Base-by-base conservation (phyloP, 2,329 filamentous ascomycete species). In the Fusarium albidum region DNA sequence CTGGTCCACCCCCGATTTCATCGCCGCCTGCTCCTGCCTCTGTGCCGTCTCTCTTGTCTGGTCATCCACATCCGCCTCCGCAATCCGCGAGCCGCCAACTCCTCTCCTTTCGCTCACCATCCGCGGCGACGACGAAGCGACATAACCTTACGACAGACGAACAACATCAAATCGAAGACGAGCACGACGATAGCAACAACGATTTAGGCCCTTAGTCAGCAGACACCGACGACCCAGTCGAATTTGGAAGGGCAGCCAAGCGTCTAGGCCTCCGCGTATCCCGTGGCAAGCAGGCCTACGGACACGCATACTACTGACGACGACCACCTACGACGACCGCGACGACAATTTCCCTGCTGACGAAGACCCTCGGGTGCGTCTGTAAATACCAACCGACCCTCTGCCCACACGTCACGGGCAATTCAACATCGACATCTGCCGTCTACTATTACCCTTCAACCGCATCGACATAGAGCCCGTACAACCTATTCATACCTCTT, bases 1-100 rank as follows among this genome's bases (percentile, higher is more conserved):
- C 66, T 68, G 65, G 63, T 67, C 66, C 61, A 68, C 66, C 66
- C 57, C 63, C 63, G 61, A 62, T 59, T 66, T 63, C 65, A 66
- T 65, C 63, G 61, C 45, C 49, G 55, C 49, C 60, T 64, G 49
- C 57, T 63, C 57, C 48, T 65, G 55, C 59, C 55, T 57, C 49
- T 50, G 57, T 55, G 47, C 49, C 46, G 43, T 64, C 61, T 49
- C 57, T 59, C 55, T 49, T 56, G 55, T 57, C 55, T 58, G 55
- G 57, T 57, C 54, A 59, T 55, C 50, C 52, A 46, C 59, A 51
- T 60, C 52, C 51, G 62, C 57, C 52, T 60, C 52, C 51, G 62
- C 57, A 50, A 61, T 57, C 62, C 57, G 53, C 59, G 44, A 55
- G 48, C 43, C 59, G 55, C 49, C 49, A 59, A 44, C 59, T 63